A percentile compares a stretch with the other conserved stretches of the same genome.
phyloP scores from a whole-genome alignment of 2,329 filamentous ascomycete species.

The Eutypella sp. region DNA sequence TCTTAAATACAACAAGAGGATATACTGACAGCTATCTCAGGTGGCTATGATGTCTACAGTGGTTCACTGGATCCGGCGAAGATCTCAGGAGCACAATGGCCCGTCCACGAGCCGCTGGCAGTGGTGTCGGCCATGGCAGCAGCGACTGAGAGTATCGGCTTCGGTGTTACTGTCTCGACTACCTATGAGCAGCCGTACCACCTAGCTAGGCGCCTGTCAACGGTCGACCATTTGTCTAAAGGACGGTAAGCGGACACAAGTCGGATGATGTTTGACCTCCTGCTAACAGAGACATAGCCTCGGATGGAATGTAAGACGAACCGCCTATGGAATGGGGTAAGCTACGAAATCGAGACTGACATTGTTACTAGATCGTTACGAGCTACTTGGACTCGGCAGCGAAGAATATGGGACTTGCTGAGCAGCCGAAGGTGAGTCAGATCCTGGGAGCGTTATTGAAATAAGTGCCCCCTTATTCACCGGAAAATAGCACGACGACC shows the following conservation, averaged over 20 bases:
- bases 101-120: conserved; percentile 63
- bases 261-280: neutral
- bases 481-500: conserved; percentile 53
- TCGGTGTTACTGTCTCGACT: conserved; percentile 65
- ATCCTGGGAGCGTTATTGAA: conserved; percentile 8
- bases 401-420: conserved; percentile 54
- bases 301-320: conserved; percentile 47
- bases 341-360: conserved; percentile 7
- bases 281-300: conserved; percentile 29
- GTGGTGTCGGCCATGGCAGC: conserved; percentile 66
- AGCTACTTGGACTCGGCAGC: conserved; percentile 67
- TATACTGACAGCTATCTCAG: conserved; percentile 21
- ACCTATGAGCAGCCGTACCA: conserved; percentile 70
- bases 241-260: conserved; percentile 42
- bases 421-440: conserved; percentile 41
- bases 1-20: neutral
- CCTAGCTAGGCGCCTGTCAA: conserved; percentile 59
- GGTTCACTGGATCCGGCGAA: conserved; percentile 55
- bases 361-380: conserved; percentile 56
- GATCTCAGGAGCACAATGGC: conserved; percentile 62
- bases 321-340: neutral
- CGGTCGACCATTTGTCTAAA: conserved; percentile 62
- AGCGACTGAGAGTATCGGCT: conserved; percentile 61
- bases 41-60: conserved; percentile 67
- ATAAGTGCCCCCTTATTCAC: neutral